These are phyloP conservation scores for Brasilioporus rufonigricans DNA, from an alignment of 768 basidiomycete species.

Conservation along the genomic window DNA sequence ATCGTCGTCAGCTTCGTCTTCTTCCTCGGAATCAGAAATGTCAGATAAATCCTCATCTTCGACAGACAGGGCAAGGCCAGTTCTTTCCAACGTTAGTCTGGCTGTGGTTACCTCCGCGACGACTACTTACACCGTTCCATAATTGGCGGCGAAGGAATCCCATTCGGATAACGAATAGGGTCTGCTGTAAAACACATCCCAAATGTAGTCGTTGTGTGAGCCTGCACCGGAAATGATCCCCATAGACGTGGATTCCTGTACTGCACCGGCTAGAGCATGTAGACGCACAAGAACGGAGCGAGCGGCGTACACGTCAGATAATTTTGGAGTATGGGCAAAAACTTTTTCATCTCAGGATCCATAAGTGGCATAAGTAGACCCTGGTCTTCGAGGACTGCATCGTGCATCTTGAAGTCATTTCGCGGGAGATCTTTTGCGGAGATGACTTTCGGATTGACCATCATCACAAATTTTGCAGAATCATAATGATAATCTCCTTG, in stretches of 20 bases:
- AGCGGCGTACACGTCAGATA: conserved; percentile 57
- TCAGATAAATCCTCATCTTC: conserved; percentile 55
- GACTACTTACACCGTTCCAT: conserved; percentile 60
- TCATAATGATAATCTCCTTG: too few species aligned
- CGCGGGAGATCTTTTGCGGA: conserved; percentile 48
- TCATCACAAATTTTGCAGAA: too few species aligned
- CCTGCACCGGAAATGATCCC: neutral
- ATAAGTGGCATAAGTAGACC: conserved; percentile 29
- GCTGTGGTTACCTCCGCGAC: neutral
- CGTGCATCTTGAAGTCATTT: conserved; percentile 64
- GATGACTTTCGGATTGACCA: conserved; percentile 54
- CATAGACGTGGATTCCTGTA: conserved; percentile 25
- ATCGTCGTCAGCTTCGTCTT: conserved; percentile 80
- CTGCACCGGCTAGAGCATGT: conserved; percentile 13
- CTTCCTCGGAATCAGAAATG: conserved; percentile 61
- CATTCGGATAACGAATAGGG: conserved; percentile 59
- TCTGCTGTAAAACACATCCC: conserved; percentile 80
- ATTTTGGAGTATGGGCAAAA: conserved; percentile 70
- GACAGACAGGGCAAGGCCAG: conserved; percentile 59
- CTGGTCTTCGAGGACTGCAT: conserved; percentile 54
- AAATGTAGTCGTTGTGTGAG: conserved; percentile 63
- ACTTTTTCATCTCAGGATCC: conserved; percentile 72
- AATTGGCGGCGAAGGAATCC: conserved; percentile 52
- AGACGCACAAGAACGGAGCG: neutral
- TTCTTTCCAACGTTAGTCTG: conserved; percentile 36